Evolutionary conservation across 2,329 filamentous ascomycete species (phyloP).

Genomic region (Microdochium nivale): DNA sequence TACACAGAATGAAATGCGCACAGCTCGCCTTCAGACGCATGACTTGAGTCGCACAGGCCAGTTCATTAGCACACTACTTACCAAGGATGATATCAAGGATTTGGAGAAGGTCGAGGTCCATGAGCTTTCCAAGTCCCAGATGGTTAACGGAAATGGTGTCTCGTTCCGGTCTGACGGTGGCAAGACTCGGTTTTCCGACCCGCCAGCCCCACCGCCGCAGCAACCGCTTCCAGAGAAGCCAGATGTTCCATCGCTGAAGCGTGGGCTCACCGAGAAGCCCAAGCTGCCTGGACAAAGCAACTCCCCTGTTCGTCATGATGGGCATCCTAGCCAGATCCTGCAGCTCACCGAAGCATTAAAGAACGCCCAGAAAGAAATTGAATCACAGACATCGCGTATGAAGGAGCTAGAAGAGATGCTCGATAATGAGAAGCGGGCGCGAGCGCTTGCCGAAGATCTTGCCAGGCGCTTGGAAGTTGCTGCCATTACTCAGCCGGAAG

Average conservation of each 20-base stretch:
- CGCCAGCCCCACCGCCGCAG: constrained; percentile 85
- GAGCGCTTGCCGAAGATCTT: constrained; percentile 76
- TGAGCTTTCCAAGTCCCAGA: constrained; percentile 37
- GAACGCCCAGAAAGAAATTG: constrained; percentile 77
- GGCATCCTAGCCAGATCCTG: constrained; percentile 63
- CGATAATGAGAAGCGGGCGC: constrained; percentile 68
- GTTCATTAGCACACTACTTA: constrained; percentile 69
- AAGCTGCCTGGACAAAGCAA: constrained; percentile 44
- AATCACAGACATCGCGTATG: constrained; percentile 71
- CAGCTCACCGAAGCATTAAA: constrained; percentile 79
- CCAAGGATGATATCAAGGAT: constrained; percentile 59
- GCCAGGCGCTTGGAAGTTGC: constrained; percentile 61
- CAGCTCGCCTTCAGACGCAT: constrained; percentile 77
- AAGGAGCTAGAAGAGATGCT: constrained; percentile 74
- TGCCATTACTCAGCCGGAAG: constrained; percentile 29
- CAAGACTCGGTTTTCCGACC: constrained; percentile 83
- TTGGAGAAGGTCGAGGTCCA: constrained; percentile 39
- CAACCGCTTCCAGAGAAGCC: constrained; percentile 92
- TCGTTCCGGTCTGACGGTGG: constrained; percentile 57
- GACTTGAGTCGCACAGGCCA: constrained; percentile 77
- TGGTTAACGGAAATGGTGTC: constrained; percentile 41
- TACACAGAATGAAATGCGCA: constrained; percentile 75
- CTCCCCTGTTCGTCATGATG: constrained; percentile 51
- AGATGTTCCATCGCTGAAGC: constrained; percentile 66
- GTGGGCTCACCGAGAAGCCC: constrained; percentile 66